A percentile compares a stretch with the other conserved stretches of the same genome.
Conservation (phyloP, 1,284 basidiomycete genomes). For the Ceratorhiza oryzae-sativae region DNA sequence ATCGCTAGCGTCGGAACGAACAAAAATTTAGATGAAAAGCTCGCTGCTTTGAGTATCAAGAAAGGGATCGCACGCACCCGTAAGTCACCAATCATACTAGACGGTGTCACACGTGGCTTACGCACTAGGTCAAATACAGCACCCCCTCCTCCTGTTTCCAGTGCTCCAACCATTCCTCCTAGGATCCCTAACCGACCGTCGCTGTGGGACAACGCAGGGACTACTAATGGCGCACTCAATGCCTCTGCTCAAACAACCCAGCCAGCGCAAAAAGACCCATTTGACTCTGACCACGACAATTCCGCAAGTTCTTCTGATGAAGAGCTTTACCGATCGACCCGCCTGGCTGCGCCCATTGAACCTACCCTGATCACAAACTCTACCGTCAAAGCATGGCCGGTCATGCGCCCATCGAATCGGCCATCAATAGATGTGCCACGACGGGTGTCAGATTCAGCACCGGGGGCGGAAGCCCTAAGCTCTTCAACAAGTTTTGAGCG, state of each 20-base stretch:
- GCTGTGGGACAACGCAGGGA: not conserved
- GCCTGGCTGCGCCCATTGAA: constrained; percentile 67
- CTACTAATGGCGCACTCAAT: not conserved
- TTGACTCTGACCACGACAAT: constrained; percentile 56
- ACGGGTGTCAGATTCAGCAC: not conserved
- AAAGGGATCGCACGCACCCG: constrained; percentile 48
- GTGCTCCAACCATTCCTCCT: constrained; percentile 70
- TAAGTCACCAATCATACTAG: constrained; percentile 49
- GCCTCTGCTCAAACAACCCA: not conserved
- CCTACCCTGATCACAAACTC: constrained; percentile 45
- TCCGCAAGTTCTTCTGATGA: constrained; percentile 83
- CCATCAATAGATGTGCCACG: not conserved
- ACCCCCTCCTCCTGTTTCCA: constrained; percentile 7
- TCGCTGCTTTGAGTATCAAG: constrained; percentile 56
- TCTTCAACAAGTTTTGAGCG: constrained; percentile 33
- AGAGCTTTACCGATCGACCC: constrained; percentile 61
- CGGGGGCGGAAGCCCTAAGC: constrained; percentile 1
- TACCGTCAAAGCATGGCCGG: constrained; percentile 22
- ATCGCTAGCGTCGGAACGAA: constrained; percentile 63
- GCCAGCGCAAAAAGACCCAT: constrained; percentile 37
- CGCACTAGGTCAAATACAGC: constrained; percentile 50
- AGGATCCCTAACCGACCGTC: constrained; percentile 57
- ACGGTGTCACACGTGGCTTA: constrained; percentile 47
- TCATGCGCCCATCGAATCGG: constrained; percentile 14
- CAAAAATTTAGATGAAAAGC: constrained; percentile 74